phyloP scores from a whole-genome alignment of 2,329 filamentous ascomycete genomes.

The Coniochaeta pulveracea region DNA sequence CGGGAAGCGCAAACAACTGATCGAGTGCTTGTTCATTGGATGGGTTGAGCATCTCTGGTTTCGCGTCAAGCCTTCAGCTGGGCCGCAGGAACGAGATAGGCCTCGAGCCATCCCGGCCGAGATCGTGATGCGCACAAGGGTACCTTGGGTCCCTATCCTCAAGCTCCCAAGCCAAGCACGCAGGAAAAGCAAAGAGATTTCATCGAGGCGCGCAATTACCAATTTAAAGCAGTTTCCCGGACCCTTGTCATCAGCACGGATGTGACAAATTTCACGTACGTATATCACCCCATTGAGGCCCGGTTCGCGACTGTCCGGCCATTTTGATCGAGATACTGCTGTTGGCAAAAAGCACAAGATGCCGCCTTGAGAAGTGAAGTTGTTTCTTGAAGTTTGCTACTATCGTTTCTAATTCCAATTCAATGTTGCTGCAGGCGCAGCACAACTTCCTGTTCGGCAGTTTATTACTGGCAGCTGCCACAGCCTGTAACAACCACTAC shows the following conservation, averaged over 20 bases:
- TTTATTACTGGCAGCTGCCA: not conserved
- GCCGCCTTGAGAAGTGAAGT: too few species aligned
- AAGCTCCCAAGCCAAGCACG: not conserved
- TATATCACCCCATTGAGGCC: too few species aligned
- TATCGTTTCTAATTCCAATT: not conserved
- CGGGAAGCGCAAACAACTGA: not conserved
- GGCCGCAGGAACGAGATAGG: not conserved
- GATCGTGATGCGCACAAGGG: not conserved
- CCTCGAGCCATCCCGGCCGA: not conserved
- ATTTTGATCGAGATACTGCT: too few species aligned
- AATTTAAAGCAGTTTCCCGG: slow-evolving; percentile 2
- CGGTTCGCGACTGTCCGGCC: too few species aligned
- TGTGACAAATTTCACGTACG: not conserved
- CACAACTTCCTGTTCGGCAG: not conserved
- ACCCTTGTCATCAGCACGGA: slow-evolving; percentile 1
- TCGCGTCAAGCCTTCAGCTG: not conserved
- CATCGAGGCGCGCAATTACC: not conserved
- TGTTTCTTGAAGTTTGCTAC: not conserved
- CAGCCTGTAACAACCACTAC: not conserved
- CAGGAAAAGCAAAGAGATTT: not conserved
- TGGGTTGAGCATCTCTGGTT: not conserved
- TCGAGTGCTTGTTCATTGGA: not conserved
- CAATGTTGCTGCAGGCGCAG: not conserved
- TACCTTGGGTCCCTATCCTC: not conserved
- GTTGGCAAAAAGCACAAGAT: too few species aligned